A percentile compares a stretch with the other conserved stretches of the same genome.
Evolutionary conservation across 2,329 filamentous ascomycete species (phyloP).

Genomic region (Pseudogymnoascus sp.): DNA sequence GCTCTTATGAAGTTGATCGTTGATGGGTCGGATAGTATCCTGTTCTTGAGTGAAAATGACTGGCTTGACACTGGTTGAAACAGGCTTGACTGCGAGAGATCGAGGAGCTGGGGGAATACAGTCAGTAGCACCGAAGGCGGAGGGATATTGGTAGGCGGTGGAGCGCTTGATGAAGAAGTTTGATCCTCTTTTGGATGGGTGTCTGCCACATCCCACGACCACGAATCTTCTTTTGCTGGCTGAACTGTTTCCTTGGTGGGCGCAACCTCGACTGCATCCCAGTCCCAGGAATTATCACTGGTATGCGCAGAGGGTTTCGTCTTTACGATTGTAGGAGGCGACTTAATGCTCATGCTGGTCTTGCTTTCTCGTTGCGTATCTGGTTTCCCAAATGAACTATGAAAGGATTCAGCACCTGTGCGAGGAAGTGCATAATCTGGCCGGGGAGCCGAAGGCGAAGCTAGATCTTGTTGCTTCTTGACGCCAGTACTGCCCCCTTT

Average conservation of each 20-base stretch:
- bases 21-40: constrained; percentile 53
- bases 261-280: neutral
- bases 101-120: constrained; percentile 63
- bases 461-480: constrained; percentile 26
- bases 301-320: neutral
- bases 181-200: constrained; percentile 10
- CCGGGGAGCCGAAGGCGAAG: constrained; percentile 26
- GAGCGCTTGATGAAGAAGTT: neutral
- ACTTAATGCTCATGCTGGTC: neutral
- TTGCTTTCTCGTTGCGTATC: constrained; percentile 15
- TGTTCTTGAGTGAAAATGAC: constrained; percentile 48
- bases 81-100: constrained; percentile 53
- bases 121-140: constrained; percentile 78
- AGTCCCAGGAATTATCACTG: neutral
- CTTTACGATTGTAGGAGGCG: neutral
- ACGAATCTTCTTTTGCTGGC: constrained; percentile 20
- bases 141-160: constrained; percentile 77
- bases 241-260: neutral
- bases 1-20: constrained; percentile 55
- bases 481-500: constrained; percentile 31
- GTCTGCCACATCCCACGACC: constrained; percentile 27
- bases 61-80: constrained; percentile 58
- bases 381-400: neutral
- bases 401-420: neutral
- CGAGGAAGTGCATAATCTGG: constrained; percentile 19